phyloP scores from a whole-genome alignment of 441 rosid species.

The Macaranga tanarius region DNA sequence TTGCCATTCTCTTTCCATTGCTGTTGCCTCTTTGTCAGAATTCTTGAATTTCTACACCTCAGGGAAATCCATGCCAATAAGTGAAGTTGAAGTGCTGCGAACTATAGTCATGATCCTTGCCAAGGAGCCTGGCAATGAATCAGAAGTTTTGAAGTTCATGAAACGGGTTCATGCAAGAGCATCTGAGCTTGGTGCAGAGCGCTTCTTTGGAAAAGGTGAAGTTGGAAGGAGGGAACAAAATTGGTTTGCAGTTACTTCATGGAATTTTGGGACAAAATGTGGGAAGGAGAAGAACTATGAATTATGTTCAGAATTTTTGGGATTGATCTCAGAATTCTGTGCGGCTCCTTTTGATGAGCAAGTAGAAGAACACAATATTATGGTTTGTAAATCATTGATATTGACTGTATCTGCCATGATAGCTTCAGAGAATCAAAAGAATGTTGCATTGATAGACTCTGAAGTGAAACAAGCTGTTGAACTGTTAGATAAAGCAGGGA shows the following conservation, averaged over 20 bases:
- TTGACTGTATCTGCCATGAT: slow-evolving; percentile 65
- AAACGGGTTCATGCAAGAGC: slow-evolving; percentile 55
- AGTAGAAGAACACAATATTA: slow-evolving; percentile 47
- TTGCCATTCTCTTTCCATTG: slow-evolving; percentile 70
- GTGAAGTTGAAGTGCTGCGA: slow-evolving; percentile 78
- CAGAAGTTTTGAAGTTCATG: slow-evolving; percentile 58
- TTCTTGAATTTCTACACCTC: slow-evolving; percentile 57
- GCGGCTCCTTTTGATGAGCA: slow-evolving; percentile 40
- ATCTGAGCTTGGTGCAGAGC: slow-evolving; percentile 62
- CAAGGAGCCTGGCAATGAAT: slow-evolving; percentile 55
- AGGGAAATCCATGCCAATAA: slow-evolving; percentile 63
- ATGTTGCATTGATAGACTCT: slow-evolving; percentile 43
- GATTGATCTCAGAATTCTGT: slow-evolving; percentile 64
- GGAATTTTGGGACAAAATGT: slow-evolving; percentile 77
- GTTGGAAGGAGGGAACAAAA: slow-evolving; percentile 69
- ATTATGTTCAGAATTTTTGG: slow-evolving; percentile 60
- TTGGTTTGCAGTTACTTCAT: slow-evolving; percentile 84
- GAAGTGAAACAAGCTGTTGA: slow-evolving; percentile 69
- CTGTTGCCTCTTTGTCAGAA: slow-evolving; percentile 73
- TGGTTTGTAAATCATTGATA: slow-evolving; percentile 70
- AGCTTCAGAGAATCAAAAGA: slow-evolving; percentile 64
- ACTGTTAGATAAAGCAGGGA: slow-evolving; percentile 71
- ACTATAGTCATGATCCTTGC: slow-evolving; percentile 66
- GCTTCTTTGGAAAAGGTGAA: slow-evolving; percentile 80
- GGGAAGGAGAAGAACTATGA: slow-evolving; percentile 71